Percentiles rank a stretch among this genome's conserved stretches.
Conservation (phyloP, 352 stramenopile genomes). For the Phytopythium mirpurense region DNA sequence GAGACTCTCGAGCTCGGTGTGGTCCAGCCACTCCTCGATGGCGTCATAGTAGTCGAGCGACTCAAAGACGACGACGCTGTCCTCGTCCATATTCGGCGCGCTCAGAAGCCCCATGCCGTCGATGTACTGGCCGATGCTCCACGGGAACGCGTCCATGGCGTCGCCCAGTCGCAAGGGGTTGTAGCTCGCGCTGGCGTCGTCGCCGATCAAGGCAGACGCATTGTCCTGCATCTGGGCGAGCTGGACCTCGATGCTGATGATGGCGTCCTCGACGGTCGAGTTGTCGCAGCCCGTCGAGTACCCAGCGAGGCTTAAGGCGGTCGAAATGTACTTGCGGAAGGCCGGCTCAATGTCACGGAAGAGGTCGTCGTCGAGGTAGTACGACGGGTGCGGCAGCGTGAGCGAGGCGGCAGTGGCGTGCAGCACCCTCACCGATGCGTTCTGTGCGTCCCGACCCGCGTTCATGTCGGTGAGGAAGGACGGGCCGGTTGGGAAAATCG, state of each 20-base stretch:
- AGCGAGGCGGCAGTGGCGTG: constrained; percentile 75
- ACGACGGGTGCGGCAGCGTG: constrained; percentile 81
- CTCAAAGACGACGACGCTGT: constrained; percentile 6
- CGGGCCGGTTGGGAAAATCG: constrained; percentile 33
- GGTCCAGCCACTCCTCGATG: neutral
- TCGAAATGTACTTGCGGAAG: constrained; percentile 29
- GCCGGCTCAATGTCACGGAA: constrained; percentile 26
- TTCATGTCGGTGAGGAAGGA: constrained; percentile 72
- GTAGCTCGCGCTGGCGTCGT: constrained; percentile 5
- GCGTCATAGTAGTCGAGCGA: constrained; percentile 9
- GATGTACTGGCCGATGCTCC: constrained; percentile 4
- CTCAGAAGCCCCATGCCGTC: constrained; percentile 5
- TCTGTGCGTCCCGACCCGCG: constrained; percentile 15
- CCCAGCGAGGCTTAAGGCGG: constrained; percentile 29
- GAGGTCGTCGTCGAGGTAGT: constrained; percentile 72
- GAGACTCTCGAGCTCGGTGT: constrained; percentile 29
- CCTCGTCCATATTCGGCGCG: neutral
- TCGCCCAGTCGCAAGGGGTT: neutral
- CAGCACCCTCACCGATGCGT: constrained; percentile 63
- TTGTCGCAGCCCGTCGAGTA: neutral
- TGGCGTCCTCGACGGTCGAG: neutral
- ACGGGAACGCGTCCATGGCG: neutral
- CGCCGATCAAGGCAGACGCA: neutral
- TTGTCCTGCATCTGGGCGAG: constrained; percentile 4
- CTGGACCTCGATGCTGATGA: constrained; percentile 9